A percentile compares a stretch with the other conserved stretches of the same genome.
Evolutionary conservation across 2,329 filamentous ascomycete genomes (phyloP).

Genomic region (Colletotrichum acutatum): DNA sequence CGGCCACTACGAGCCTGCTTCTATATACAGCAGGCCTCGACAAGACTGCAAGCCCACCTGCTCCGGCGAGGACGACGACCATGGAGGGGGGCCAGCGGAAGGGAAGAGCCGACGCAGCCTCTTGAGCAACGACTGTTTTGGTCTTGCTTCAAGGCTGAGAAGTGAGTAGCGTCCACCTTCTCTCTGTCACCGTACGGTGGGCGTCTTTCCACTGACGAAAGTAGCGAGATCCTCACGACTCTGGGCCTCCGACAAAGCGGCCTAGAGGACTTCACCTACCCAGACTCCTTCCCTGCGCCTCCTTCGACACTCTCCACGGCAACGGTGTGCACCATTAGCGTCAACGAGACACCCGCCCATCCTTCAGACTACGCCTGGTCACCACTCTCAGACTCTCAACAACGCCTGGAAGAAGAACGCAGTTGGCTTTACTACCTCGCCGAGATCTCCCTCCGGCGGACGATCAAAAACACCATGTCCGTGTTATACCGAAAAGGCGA

Average conservation of each 20-base stretch:
- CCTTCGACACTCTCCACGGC: constrained; percentile 4
- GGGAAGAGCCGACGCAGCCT: background rate
- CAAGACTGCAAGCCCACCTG: constrained; percentile 22
- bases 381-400: background rate
- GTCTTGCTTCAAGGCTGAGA: constrained; percentile 39
- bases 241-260: constrained; percentile 27
- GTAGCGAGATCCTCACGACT: constrained; percentile 2
- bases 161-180: constrained; percentile 16
- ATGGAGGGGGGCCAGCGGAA: background rate
- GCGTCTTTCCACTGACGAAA: background rate
- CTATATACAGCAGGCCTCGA: constrained; percentile 38
- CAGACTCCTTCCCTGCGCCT: constrained; percentile 36
- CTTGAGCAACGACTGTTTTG: constrained; percentile 37
- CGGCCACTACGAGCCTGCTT: constrained; percentile 39
- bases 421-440: constrained; percentile 64
- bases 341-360: background rate
- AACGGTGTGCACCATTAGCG: too few relatives aligned
- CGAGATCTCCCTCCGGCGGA: constrained; percentile 60
- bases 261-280: constrained; percentile 36
- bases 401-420: constrained; percentile 51
- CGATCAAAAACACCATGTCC: constrained; percentile 33
- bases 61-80: constrained; percentile 16
- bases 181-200: too few relatives aligned
- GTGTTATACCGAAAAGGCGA: constrained; percentile 25
- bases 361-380: background rate